Evolutionary conservation across 768 basidiomycete species (phyloP).

Genomic region (Tylopilus rubrobrunneus): DNA sequence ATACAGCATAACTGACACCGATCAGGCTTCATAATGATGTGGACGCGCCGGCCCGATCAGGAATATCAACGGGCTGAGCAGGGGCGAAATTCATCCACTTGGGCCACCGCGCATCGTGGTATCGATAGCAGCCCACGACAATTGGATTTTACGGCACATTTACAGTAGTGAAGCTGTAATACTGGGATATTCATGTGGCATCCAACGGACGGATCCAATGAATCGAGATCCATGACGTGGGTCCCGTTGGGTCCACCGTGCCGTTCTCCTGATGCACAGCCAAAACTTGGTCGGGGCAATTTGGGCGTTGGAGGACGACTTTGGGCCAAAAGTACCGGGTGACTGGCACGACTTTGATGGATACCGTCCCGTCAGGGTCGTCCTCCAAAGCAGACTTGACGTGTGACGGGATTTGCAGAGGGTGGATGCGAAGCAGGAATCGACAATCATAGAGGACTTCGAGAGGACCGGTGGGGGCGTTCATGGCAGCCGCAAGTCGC

Average conservation of each 20-base stretch:
- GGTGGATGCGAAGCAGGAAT: slow-evolving; percentile 50
- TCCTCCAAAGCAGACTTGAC: slow-evolving; percentile 30
- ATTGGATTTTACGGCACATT: not conserved
- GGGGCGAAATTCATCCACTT: not conserved
- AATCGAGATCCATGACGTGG: slow-evolving; percentile 41
- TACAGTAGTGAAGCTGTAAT: not conserved
- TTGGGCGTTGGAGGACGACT: slow-evolving; percentile 32
- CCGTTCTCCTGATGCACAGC: slow-evolving; percentile 16
- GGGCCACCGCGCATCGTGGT: not conserved
- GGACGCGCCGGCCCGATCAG: not conserved
- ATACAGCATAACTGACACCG: too few relatives aligned
- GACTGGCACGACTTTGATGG: slow-evolving; percentile 35
- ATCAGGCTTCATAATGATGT: too few relatives aligned
- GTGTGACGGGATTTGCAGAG: slow-evolving; percentile 39
- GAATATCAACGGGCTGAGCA: not conserved
- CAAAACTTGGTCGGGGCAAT: slow-evolving; percentile 19
- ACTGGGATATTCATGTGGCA: slow-evolving; percentile 12
- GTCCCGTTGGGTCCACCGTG: slow-evolving; percentile 1
- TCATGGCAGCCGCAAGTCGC: slow-evolving; percentile 12
- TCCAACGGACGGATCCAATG: slow-evolving; percentile 41
- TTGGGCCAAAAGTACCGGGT: slow-evolving; percentile 48
- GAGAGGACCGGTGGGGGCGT: slow-evolving; percentile 17
- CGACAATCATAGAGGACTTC: slow-evolving; percentile 62
- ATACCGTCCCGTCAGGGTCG: slow-evolving; percentile 13
- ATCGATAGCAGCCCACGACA: not conserved